Evolutionary conservation across 495 filamentous ascomycete species (phyloP), one percentile per base, ranked within the genome.

Genomic region (Daldinia caldariorum): DNA sequence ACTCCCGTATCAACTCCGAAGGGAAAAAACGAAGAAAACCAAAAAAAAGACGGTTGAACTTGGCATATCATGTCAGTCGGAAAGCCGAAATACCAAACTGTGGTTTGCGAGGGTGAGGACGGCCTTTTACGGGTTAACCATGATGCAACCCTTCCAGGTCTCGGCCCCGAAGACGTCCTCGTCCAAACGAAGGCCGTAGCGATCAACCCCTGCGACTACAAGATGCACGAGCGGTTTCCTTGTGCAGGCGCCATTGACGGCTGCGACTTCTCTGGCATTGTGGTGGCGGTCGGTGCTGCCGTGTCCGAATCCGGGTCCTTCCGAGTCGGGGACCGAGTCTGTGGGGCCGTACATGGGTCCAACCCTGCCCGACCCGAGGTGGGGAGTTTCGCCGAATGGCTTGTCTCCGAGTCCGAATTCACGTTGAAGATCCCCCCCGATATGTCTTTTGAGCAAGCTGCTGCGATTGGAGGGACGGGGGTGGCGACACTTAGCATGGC

Each of bases 181-280:
- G 75, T 90, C 39, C 76, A 76, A 20, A 78, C 77, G 10, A 56
- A 61, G 8, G 76, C 79, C 3, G 83, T 85, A 9, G 80, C 79
- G 1, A 63, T 87, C 6, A 87, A 77, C 64, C 76, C 75, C 2
- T 18, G 18, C 45, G 76, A 78, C 45, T 64, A 59, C 59, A 79
- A 79, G 67, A 70, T 74, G 60, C 47, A 18, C 29, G 58, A 18
- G 1, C 12, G 16, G 2, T 71, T 74, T 39, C 69, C 70, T 0
- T 67, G 49, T 0, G 59, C 65, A 2, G 72, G 67, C 7, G 57
- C 67, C 7, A 29, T 62, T 10, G 50, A 67, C 31, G 74, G 74
- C 3, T 50, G 31, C 7, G 74, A 76, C 38, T 76, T 74, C 37
- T 53, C 73, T 1, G 73, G 73, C 0, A 69, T 49, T 1, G 58